Evolutionary conservation across 345 rosid species (phyloP), one percentile per base, ranked within the genome.

Genomic region (Eucalyptus cloeziana): DNA sequence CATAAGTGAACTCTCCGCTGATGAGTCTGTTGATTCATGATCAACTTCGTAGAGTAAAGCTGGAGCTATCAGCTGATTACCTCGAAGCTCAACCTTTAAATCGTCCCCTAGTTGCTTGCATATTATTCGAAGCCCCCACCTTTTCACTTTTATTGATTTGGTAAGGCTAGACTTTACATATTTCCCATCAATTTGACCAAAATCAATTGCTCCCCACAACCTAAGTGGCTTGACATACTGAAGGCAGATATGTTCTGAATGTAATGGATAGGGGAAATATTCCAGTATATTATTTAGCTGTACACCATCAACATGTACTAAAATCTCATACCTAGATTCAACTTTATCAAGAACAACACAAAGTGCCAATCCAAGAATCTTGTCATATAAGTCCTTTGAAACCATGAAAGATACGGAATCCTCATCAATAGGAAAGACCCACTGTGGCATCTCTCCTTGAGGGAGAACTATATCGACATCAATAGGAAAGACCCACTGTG

Each of bases 161-260:
- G 60, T 22, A 21, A 56, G 0, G 27, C 60, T 22, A 2, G 9
- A 21, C 27, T 56, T 8, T 56, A 24, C 60, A 22, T 4, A 3
- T 0, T 24, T 56, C 30, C 12, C 62, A 56, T 56, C 62, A 56
- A 9, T 56, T 56, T 56, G 62, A 56, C 62, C 62, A 56, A 56
- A 22, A 56, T 22, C 13, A 2, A 24, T 0, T 24, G 0, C 1
- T 56, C 3, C 12, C 62, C 62, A 56, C 11, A 56, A 4, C 1
- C 4, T 0, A 22, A 0, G 1, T 56, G 5, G 5, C 9, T 1
- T 4, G 2, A 4, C 0, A 56, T 8, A 9, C n/a, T 0, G 0
- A 22, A 56, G 62, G 0, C 0, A 22, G 1, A 9, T 56, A 56
- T 24, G 62, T 22, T 56, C 13, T 0, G 30, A 56, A 19, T 21